Conservation (phyloP, 345 rosid genomes). For the Euclidium syriacum region DNA sequence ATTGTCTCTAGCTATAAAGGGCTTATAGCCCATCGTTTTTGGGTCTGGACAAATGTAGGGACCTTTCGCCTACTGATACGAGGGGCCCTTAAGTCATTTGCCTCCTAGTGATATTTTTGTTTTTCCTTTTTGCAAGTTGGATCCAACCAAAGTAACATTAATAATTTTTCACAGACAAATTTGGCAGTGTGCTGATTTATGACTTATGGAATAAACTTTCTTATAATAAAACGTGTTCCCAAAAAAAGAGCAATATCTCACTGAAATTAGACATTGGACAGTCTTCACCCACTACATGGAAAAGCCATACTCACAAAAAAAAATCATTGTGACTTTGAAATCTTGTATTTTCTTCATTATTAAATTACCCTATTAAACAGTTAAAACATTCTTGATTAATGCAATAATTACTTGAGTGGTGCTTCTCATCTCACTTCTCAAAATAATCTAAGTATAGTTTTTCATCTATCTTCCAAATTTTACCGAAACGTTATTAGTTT, state of each 20-base stretch:
- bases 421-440: background rate
- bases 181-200: background rate
- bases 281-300: constrained; percentile 12
- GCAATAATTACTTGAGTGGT: background rate
- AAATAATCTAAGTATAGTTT: no score
- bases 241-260: constrained; percentile 15
- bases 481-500: no score
- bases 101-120: background rate
- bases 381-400: constrained; percentile 3
- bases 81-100: constrained; percentile 1
- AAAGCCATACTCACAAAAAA: background rate
- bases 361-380: background rate
- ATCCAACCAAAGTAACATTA: constrained; percentile 11
- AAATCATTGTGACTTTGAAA: constrained; percentile 9
- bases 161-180: background rate
- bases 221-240: no score
- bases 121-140: constrained; percentile 25
- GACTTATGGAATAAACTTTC: no score
- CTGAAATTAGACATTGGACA: background rate
- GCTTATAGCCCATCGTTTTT: background rate
- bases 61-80: background rate
- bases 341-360: background rate
- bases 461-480: no score
- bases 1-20: no score
- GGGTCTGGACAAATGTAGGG: background rate